Base-by-base conservation (phyloP, 345 rosid species). In the Durio zibethinus region DNA sequence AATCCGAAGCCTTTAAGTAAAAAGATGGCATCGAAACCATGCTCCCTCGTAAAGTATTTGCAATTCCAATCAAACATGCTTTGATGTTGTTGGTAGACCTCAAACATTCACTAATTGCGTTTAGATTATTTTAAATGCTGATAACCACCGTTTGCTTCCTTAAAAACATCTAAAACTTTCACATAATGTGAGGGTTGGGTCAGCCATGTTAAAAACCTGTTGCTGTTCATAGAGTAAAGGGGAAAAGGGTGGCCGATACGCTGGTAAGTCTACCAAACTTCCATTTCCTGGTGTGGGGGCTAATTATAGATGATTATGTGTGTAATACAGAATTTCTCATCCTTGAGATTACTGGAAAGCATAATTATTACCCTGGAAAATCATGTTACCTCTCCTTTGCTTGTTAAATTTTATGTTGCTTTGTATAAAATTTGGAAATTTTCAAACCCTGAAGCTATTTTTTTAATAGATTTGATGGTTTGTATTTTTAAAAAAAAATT, bases 101-200 rank as follows among this genome's bases (percentile, higher is more conserved):
- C 59, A 81, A 73, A 79, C 87, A 80, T 60, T 47, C 61, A 79
- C 74, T 73, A 42, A 72, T 77, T 71, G 35, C 83, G 63, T 29
- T 63, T 33, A 31, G 70, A 16, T 72, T 21, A 60, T 45, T 35
- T 59, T 35, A 4, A 74, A 63, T 14, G 12, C 27, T 23, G 14
- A 69, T 65, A 71, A 57, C 87, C 73, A 78, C 82, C 74, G 65
- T 61, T 86, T 78, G 86, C 84, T 76, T 82, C 86, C 85, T 81
- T 79, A 83, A 83, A 76, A 78, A 29, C 29, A 74, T 67, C 70
- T 50, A 42, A 42, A 65, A 62, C 0, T 10, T 68, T 1, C 10
- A 52, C 62, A 52, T 33, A 5, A n/a, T 72, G 36, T 18, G 42
- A 59, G 59, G 10, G 61, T 3, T 1, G 61, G 60, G 75, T 71